A percentile compares a stretch with the other conserved stretches of the same genome.
phyloP scores from a whole-genome alignment of 768 basidiomycete genomes.

The Termitomyces eurrhizus region DNA sequence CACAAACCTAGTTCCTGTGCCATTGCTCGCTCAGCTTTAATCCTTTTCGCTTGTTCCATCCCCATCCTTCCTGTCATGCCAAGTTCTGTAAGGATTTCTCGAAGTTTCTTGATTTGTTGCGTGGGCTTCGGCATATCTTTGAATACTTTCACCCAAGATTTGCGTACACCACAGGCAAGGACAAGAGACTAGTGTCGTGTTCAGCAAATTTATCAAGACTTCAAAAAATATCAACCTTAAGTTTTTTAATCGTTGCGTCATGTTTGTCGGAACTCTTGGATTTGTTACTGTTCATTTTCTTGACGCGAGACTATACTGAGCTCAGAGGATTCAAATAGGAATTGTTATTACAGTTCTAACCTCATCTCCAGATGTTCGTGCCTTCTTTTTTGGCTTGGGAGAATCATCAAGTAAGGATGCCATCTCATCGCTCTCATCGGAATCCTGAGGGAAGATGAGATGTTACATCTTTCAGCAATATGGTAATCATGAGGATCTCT shows the following conservation, averaged over 20 bases:
- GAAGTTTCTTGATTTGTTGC: constrained; percentile 64
- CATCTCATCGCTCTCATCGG: constrained; percentile 48
- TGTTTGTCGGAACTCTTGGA: constrained; percentile 43
- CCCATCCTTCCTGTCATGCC: constrained; percentile 81
- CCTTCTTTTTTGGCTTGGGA: constrained; percentile 31
- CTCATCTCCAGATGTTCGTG: constrained; percentile 18
- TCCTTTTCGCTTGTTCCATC: constrained; percentile 75
- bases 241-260: constrained; percentile 68
- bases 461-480: neutral
- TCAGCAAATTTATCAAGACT: neutral
- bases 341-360: constrained; percentile 9
- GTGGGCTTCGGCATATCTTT: constrained; percentile 50
- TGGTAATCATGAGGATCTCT: neutral
- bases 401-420: constrained; percentile 59
- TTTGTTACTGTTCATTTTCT: constrained; percentile 25
- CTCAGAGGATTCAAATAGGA: neutral
- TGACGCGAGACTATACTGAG: constrained; percentile 17
- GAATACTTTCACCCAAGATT: constrained; percentile 69
- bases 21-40: constrained; percentile 71
- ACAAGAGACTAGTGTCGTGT: constrained; percentile 52
- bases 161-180: constrained; percentile 72
- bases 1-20: constrained; percentile 72
- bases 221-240: constrained; percentile 49
- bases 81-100: constrained; percentile 60
- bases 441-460: constrained; percentile 6